Base-by-base conservation (phyloP, 2,329 filamentous ascomycete genomes). In the Periconia digitata region DNA sequence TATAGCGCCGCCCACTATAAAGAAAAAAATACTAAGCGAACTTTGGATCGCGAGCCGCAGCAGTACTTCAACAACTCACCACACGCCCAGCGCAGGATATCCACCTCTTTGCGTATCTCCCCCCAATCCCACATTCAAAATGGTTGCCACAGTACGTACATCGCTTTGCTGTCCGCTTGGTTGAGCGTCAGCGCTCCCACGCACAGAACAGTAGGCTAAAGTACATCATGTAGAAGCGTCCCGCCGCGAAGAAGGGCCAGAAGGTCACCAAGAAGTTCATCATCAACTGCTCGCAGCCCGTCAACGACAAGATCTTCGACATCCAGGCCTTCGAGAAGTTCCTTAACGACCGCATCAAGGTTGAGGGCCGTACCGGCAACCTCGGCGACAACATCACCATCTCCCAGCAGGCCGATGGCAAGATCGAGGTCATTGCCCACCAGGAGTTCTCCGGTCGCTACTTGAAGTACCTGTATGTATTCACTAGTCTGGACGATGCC, bases 301-400 rank as follows among this genome's bases (percentile, higher is more conserved):
- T 92, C 68, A 89, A 85, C 82, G 94, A 99, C 85, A 97, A 97
- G 87, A 99, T 99, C 85, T 97, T 99, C 86, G 94, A 99, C 78
- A 86, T 96, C 76, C 86, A 89, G 71, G 92, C 92, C 67, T 99
- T 99, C 78, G 92, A 96, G 83, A 97, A 97, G 86, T 99, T 99
- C 89, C 89, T 99, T 59, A 92, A 96, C 85, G 94, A 97, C 80
- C 91, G 89, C 81, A 95, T 99, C 87, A 99, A 99, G 90, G 91
- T 99, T 69, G 94, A 96, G 67, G 92, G 92, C 81, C 92, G 91
- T 74, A 92, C 92, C 73, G 92, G 92, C 70, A 97, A 99, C 87
- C 89, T 99, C 67, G 94, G 94, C 75, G 94, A 97, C 73, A 85
- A 82, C 75, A 86, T 99, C 73, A 81, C 85, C 74, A 94, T 99